Evolutionary conservation across 176 grass and related monocot genomes (phyloP), one percentile per base, ranked within the genome.

Genomic region (Aegilops longissima): DNA sequence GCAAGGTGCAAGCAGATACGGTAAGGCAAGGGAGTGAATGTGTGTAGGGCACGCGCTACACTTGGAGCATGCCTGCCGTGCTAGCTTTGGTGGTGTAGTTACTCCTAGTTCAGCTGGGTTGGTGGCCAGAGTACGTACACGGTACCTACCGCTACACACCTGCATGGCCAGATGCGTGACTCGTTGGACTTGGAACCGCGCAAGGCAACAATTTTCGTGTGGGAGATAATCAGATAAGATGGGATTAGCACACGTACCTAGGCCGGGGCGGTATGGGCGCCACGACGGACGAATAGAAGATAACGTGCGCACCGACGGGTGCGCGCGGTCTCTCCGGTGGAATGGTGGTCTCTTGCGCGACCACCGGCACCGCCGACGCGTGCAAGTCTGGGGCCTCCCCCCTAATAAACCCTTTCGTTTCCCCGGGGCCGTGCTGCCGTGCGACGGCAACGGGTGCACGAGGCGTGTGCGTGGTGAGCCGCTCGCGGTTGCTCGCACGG

Each of bases 231-330:
- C 39, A 0, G 76, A 80, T 23, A 72, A 49, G 56, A n/a, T 71
- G 21, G 18, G 35, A 2, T 0, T 23, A 73, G 21, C 70, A 38
- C 35, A 10, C 40, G 10, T 29, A 2, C 4, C n/a, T 1, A 12
- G 8, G 6, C 13, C 30, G 1, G 47, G 56, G 25, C 70, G 2
- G 18, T 24, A 58, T 30, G 33, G 51, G 16, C 58, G 61, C 72
- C 13, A 23, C 64, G 34, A 5, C 38, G 2, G 18, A 63, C 29
- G 44, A 72, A 64, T 14, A 24, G 29, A 66, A 24, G 70, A 7
- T 84, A 16, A n/a, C 87, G 65, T 38, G 80, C 73, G 45, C 86
- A 39, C 51, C 75, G 70, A 11, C 61, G 31, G 29, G 10, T 3
- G 25, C 33, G 4, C 33, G 4, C 64, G 31, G 35, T 7, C 38